A percentile compares a stretch with the other conserved stretches of the same genome.
Evolutionary conservation across 2,329 filamentous ascomycete species (phyloP).

Genomic region (Claviceps spartinae): DNA sequence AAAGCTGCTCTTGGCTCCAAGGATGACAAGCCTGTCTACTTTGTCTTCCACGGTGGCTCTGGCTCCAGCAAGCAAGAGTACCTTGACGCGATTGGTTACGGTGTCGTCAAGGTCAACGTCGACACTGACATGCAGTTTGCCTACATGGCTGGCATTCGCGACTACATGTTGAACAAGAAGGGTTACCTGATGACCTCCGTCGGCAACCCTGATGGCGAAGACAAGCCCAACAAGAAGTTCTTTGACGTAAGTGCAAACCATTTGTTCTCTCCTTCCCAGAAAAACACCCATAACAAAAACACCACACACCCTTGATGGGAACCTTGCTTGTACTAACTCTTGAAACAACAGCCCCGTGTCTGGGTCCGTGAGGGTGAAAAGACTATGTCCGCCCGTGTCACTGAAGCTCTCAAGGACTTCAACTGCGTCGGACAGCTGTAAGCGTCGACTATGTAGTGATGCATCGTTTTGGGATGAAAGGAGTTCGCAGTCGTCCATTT

Average conservation of each 20-base stretch:
- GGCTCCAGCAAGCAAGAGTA: slow-evolving; percentile 87
- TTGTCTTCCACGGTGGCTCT: slow-evolving; percentile 98
- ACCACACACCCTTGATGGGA: neutral
- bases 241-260: slow-evolving; percentile 38
- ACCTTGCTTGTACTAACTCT: neutral
- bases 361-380: slow-evolving; percentile 97
- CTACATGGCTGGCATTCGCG: slow-evolving; percentile 82
- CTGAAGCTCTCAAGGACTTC: slow-evolving; percentile 80
- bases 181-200: slow-evolving; percentile 80
- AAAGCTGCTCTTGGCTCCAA: slow-evolving; percentile 60
- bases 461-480: neutral
- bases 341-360: slow-evolving; percentile 54
- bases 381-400: slow-evolving; percentile 76
- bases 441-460: neutral
- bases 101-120: slow-evolving; percentile 98
- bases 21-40: slow-evolving; percentile 88
- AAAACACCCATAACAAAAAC: neutral
- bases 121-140: slow-evolving; percentile 97
- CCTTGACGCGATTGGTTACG: slow-evolving; percentile 74
- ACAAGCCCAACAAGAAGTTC: slow-evolving; percentile 99
- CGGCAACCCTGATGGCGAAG: slow-evolving; percentile 86
- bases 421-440: slow-evolving; percentile 37
- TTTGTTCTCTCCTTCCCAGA: neutral
- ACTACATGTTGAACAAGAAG: slow-evolving; percentile 90
- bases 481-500: neutral